Conservation (phyloP, 1,139 yeast species). For the Scheffersomyces illinoinensis region DNA sequence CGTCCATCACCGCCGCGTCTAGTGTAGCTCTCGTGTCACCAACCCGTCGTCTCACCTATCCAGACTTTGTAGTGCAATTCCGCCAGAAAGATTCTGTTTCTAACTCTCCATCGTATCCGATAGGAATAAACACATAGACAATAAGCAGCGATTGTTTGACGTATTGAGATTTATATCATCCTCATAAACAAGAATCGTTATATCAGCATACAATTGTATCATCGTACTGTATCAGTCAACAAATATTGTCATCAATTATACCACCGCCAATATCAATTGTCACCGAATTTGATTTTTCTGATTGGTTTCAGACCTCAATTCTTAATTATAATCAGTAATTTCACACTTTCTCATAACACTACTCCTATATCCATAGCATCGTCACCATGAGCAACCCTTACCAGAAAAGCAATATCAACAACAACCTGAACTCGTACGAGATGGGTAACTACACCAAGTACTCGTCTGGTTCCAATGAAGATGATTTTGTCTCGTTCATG, state of each 20-base stretch:
- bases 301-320: background rate
- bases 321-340: background rate
- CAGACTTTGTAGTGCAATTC: background rate
- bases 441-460: conserved; percentile 34
- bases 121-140: background rate
- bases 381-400: conserved; percentile 26
- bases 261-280: background rate
- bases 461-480: conserved; percentile 29
- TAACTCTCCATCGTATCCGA: background rate
- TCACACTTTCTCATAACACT: background rate
- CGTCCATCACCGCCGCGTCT: background rate
- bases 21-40: background rate
- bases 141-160: background rate
- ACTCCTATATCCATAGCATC: background rate
- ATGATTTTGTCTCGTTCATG: conserved; percentile 78
- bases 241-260: background rate
- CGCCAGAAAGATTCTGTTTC: background rate
- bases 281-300: background rate
- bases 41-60: background rate
- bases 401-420: conserved; percentile 12
- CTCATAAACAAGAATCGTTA: background rate
- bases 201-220: background rate
- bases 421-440: conserved; percentile 31
- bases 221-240: background rate
- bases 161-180: background rate